phyloP scores from a whole-genome alignment of 805 yeast genomes.

The Candida mattraensis region DNA sequence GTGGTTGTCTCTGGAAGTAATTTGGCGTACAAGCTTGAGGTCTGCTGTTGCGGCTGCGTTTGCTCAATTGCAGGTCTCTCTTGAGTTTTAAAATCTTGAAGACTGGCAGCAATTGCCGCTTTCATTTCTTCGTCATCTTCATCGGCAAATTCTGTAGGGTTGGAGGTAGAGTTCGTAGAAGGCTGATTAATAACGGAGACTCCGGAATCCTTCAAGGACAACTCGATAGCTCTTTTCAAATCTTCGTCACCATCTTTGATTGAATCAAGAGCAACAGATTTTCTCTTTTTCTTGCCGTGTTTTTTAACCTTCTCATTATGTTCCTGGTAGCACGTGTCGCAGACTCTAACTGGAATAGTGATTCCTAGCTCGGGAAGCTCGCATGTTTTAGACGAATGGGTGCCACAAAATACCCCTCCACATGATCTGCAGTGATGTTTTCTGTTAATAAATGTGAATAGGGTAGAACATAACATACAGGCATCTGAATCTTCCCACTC shows the following conservation, averaged over 20 bases:
- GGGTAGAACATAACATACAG: conserved; percentile 87
- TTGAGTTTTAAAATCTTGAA: conserved; percentile 60
- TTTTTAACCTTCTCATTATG: conserved; percentile 40
- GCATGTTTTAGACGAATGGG: conserved; percentile 71
- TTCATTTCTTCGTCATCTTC: conserved; percentile 86
- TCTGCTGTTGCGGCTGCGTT: conserved; percentile 15
- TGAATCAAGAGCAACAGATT: conserved; percentile 22
- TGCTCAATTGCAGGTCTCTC: conserved; percentile 2
- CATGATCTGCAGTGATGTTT: conserved; percentile 97
- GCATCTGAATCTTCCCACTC: conserved; percentile 96
- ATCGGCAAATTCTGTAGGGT: conserved; percentile 35
- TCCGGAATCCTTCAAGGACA: conserved; percentile 63
- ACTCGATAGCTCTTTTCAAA: conserved; percentile 70
- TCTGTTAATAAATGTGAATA: conserved; percentile 79
- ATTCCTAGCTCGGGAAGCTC: conserved; percentile 85
- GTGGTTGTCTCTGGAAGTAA: conserved; percentile 14
- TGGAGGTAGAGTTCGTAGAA: neutral
- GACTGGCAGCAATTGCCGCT: conserved; percentile 92
- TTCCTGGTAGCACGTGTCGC: conserved; percentile 82
- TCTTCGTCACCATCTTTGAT: conserved; percentile 71
- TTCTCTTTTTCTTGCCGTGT: conserved; percentile 21
- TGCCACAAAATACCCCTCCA: conserved; percentile 90
- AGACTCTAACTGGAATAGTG: conserved; percentile 85
- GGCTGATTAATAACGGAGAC: conserved; percentile 7
- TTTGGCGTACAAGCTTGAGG: conserved; percentile 32